phyloP scores from a whole-genome alignment of 164 flowering plant genomes.

The Brasenia schreberi region DNA sequence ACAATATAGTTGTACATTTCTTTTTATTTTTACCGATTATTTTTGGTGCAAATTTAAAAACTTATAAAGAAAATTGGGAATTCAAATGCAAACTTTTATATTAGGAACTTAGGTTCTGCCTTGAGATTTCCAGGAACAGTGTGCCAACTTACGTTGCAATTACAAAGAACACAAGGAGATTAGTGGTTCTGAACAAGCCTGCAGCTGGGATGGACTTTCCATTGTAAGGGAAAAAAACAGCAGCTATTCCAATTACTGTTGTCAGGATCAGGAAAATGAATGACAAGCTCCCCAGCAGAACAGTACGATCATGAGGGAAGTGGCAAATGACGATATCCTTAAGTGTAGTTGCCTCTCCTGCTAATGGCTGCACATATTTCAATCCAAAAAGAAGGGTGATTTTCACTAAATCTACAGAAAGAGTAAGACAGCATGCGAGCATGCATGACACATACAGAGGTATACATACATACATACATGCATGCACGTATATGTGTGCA shows the following conservation, averaged over 20 bases:
- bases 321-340: constrained; percentile 36
- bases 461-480: neutral
- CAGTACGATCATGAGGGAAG: constrained; percentile 56
- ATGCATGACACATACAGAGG: no score
- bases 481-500: no score
- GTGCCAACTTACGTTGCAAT: constrained; percentile 53
- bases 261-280: constrained; percentile 23
- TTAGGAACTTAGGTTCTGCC: neutral
- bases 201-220: constrained; percentile 52
- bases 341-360: constrained; percentile 32
- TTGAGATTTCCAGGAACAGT: neutral
- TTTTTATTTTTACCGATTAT: no score
- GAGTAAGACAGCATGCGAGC: no score
- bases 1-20: neutral
- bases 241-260: constrained; percentile 25
- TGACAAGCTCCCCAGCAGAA: constrained; percentile 43
- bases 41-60: neutral
- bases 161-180: constrained; percentile 41
- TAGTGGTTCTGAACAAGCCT: constrained; percentile 42
- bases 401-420: neutral
- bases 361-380: constrained; percentile 31
- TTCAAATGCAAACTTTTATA: neutral
- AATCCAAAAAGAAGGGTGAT: neutral
- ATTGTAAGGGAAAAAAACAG: constrained; percentile 58
- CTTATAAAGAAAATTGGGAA: neutral